Evolutionary conservation across 23 red algal genomes (phyloP).

Genomic region (Chondrus crispus): DNA sequence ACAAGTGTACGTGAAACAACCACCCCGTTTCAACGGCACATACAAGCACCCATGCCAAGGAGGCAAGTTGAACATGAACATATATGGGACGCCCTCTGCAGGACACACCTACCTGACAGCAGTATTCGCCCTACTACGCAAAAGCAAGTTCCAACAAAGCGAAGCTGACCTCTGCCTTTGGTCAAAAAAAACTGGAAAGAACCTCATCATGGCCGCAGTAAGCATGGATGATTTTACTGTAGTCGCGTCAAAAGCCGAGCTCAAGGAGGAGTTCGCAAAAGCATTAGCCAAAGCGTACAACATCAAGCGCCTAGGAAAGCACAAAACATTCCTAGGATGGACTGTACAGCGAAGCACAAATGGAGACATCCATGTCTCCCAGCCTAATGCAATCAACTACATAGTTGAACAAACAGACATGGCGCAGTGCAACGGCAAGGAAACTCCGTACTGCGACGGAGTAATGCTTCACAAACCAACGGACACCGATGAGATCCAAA

Average conservation of each 20-base stretch:
- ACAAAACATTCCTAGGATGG: not conserved
- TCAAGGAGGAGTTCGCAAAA: not conserved
- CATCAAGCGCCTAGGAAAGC: not conserved
- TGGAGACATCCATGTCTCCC: not conserved
- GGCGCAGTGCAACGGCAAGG: too few relatives aligned
- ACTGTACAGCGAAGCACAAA: not conserved
- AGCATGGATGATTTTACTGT: not conserved
- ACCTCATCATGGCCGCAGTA: not conserved
- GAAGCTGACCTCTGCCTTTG: not conserved
- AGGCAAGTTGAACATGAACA: not conserved
- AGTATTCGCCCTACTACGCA: not conserved
- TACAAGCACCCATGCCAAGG: too few relatives aligned
- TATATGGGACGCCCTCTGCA: not conserved
- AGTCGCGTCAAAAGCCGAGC: not conserved
- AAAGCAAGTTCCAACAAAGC: not conserved
- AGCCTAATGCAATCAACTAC: too few relatives aligned
- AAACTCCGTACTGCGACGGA: too few relatives aligned
- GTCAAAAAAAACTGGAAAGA: not conserved
- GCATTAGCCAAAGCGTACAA: too few relatives aligned
- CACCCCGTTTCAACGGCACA: not conserved
- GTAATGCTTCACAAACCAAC: too few relatives aligned
- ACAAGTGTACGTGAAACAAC: not conserved
- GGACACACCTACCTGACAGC: not conserved
- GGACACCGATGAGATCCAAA: too few relatives aligned
- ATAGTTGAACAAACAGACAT: too few relatives aligned